These are phyloP conservation scores for Aspergillus egyptiacus DNA, from an alignment of 495 filamentous ascomycete species.

Conservation along the genomic window DNA sequence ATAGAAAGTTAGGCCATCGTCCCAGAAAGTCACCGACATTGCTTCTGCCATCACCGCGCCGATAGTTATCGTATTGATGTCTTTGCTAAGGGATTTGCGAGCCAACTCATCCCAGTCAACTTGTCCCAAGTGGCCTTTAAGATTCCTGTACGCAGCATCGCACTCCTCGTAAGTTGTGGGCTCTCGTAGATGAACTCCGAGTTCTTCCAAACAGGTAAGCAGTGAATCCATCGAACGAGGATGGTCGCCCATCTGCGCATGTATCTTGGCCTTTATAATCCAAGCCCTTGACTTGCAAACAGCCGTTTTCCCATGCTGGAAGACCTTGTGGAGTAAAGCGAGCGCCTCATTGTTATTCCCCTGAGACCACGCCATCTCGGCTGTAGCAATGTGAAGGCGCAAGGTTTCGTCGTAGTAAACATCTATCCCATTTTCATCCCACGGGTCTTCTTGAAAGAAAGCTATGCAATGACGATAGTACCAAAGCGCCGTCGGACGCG, in stretches of 20 bases:
- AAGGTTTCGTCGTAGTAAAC: constrained; percentile 81
- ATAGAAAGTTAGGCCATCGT: constrained; percentile 68
- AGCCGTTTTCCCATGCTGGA: constrained; percentile 56
- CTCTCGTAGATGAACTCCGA: constrained; percentile 60
- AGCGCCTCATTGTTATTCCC: constrained; percentile 59
- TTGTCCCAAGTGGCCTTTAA: constrained; percentile 54
- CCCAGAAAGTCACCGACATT: constrained; percentile 78
- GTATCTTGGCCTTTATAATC: constrained; percentile 71
- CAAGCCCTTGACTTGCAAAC: constrained; percentile 74
- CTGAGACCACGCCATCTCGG: constrained; percentile 78
- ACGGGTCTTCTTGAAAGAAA: constrained; percentile 73
- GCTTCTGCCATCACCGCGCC: constrained; percentile 73
- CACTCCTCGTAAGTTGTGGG: constrained; percentile 66
- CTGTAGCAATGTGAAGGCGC: constrained; percentile 63
- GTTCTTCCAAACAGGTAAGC: constrained; percentile 58
- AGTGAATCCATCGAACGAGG: constrained; percentile 60
- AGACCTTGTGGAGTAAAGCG: constrained; percentile 56
- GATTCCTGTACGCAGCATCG: constrained; percentile 59
- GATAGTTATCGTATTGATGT: constrained; percentile 55
- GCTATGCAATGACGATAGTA: constrained; percentile 69
- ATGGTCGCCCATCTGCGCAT: constrained; percentile 64
- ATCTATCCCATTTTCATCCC: constrained; percentile 64
- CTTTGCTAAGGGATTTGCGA: constrained; percentile 43
- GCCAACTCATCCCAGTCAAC: constrained; percentile 52
- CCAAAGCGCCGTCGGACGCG: constrained; percentile 67